phyloP scores from a whole-genome alignment of 2,329 filamentous ascomycete genomes.

The Pseudogymnoascus sp. region DNA sequence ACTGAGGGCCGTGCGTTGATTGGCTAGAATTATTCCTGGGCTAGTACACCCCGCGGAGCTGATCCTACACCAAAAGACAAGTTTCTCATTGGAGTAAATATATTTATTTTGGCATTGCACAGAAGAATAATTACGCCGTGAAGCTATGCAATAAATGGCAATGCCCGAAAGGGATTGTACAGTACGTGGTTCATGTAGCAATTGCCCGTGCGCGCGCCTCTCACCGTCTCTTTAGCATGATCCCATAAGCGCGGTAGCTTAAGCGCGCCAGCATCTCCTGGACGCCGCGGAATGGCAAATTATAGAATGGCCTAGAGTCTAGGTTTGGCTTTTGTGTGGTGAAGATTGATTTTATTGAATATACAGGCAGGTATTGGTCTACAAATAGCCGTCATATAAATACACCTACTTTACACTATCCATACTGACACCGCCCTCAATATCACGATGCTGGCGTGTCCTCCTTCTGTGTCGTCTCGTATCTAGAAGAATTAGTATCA shows the following conservation, averaged over 20 bases:
- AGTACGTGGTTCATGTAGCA: neutral
- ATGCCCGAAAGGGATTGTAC: neutral
- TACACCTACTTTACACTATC: slow-evolving; percentile 6
- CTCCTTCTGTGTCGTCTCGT: slow-evolving; percentile 29
- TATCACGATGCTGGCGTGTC: neutral
- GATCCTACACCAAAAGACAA: neutral
- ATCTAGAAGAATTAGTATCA: slow-evolving; percentile 19
- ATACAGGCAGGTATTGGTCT: slow-evolving; percentile 6
- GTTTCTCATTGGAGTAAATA: neutral
- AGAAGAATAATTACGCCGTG: neutral
- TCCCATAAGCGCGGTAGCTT: neutral
- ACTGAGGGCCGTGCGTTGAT: slow-evolving; percentile 7
- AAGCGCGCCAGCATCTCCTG: neutral
- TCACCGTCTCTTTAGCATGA: neutral
- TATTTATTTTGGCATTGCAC: neutral
- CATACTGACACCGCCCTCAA: neutral
- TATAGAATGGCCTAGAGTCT: neutral
- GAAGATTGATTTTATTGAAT: slow-evolving; percentile 7
- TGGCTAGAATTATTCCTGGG: slow-evolving; percentile 2
- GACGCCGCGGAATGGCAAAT: no score
- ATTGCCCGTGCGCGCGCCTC: neutral
- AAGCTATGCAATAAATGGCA: neutral
- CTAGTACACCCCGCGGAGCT: neutral
- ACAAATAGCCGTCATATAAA: slow-evolving; percentile 6
- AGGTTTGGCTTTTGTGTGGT: neutral